Conservation (phyloP, 805 yeast species). For the Candida michaelii region DNA sequence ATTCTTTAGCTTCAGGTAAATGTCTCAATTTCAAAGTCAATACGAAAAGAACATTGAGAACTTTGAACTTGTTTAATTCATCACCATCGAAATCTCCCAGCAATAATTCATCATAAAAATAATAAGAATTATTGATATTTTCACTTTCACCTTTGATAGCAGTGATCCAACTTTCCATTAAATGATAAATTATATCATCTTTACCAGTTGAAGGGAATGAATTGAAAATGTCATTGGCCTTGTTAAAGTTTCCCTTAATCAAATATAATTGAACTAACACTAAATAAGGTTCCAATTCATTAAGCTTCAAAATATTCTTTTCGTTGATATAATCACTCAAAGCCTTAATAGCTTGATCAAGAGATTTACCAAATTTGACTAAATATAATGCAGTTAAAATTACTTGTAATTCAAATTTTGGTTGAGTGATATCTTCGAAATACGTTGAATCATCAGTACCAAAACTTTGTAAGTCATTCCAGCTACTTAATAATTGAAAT, state of each 20-base stretch:
- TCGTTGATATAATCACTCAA: conserved; percentile 30
- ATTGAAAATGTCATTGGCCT: conserved; percentile 33
- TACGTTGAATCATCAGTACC: conserved; percentile 45
- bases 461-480: conserved; percentile 43
- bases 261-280: conserved; percentile 41
- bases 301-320: conserved; percentile 19
- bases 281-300: conserved; percentile 43
- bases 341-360: conserved; percentile 36
- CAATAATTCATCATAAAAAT: conserved; percentile 79
- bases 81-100: conserved; percentile 45
- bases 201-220: conserved; percentile 34
- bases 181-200: conserved; percentile 74
- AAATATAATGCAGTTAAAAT: conserved; percentile 39
- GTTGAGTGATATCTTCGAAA: conserved; percentile 37
- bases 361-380: conserved; percentile 34
- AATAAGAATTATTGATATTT: conserved; percentile 43
- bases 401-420: conserved; percentile 41
- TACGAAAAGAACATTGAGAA: conserved; percentile 61
- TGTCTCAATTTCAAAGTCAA: conserved; percentile 78
- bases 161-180: conserved; percentile 70
- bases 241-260: conserved; percentile 33
- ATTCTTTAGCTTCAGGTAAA: conserved; percentile 77
- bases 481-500: conserved; percentile 40
- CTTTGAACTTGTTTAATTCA: conserved; percentile 34
- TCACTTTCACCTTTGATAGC: conserved; percentile 42